Base-by-base conservation (phyloP, 2,329 filamentous ascomycete species). In the Colletotrichum liriopes region DNA sequence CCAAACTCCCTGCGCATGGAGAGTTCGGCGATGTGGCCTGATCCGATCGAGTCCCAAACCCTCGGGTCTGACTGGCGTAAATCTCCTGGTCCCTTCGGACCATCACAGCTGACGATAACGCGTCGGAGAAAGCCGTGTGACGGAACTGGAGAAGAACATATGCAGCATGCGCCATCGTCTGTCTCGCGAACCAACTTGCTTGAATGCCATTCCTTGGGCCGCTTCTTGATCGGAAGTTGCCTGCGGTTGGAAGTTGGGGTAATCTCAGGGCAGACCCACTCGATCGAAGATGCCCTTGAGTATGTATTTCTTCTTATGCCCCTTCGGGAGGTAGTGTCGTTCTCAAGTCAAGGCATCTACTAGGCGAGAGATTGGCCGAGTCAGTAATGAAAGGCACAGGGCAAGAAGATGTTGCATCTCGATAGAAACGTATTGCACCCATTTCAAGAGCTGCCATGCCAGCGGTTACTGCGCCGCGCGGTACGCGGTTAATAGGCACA, bases 1-100 rank as follows among this genome's bases (percentile, higher is more conserved):
- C 35, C 35, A 41, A 63, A 32, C 47, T 67, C 63, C 63, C 63
- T 67, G 43, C 3, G 37, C 43, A 55, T 54, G 3, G 3, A 58
- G 18, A 29, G 26, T 16, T 58, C 41, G 58, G 51, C 51, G 29
- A 62, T 58, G 58, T 63, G 51, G 68, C 65, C 58, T 58, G 51
- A 68, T 52, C 9, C 16, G 35, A 55, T 54, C 26, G 7, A 39
- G 52, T 52, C 26, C 68, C 58, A 26, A 7, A 16, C 5, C 16
- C 14, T 58, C 41, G 65, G 68, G 26, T 63, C 41, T 16, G n/a
- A 56, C 37, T 52, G 45, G 52, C 52, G 29, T 37, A 20, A 6
- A 20, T n/a, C 3, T 18, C 18, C 14, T 32, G 9, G n/a, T 55
- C 11, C 49, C 49, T 16, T 47, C 16, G 26, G 39, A 58, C 55